These are phyloP conservation scores for Agrocybe pediades DNA, from an alignment of 768 basidiomycete species.

Conservation along the genomic window DNA sequence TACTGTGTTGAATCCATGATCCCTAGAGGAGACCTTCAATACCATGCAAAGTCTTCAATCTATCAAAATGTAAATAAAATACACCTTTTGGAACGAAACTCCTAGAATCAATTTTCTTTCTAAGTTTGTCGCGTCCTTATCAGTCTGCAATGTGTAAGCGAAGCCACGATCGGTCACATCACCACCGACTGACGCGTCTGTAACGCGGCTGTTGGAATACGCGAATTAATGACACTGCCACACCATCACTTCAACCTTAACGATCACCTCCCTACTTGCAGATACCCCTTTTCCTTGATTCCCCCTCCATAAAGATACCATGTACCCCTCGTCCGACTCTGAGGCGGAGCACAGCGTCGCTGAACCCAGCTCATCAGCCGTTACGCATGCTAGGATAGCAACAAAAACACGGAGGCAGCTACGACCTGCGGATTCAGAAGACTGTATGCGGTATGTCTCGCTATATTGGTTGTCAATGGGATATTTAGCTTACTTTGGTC, in stretches of 20 bases:
- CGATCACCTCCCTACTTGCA: neutral
- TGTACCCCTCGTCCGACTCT: neutral
- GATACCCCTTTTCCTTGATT: neutral
- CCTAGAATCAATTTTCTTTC: neutral
- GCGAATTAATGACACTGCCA: neutral
- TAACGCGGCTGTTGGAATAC: neutral
- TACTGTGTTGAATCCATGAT: slow-evolving; percentile 40
- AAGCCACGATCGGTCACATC: slow-evolving; percentile 1
- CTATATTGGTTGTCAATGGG: neutral
- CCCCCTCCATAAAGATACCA: neutral
- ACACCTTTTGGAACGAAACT: neutral
- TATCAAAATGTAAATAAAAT: neutral
- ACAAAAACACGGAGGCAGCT: neutral
- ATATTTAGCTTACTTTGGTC: neutral
- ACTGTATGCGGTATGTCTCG: slow-evolving; percentile 10
- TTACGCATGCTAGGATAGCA: neutral
- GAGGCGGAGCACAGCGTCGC: neutral
- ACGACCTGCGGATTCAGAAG: neutral
- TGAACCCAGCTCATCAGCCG: neutral
- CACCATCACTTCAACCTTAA: neutral
- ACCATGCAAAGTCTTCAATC: too few relatives aligned
- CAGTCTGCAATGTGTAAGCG: neutral
- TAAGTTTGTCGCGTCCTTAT: neutral
- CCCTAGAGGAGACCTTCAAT: too few relatives aligned
- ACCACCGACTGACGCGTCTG: neutral